A percentile compares a stretch with the other conserved stretches of the same genome.
phyloP scores from a whole-genome alignment of 1,284 basidiomycete genomes.

The Waitea zeae region DNA sequence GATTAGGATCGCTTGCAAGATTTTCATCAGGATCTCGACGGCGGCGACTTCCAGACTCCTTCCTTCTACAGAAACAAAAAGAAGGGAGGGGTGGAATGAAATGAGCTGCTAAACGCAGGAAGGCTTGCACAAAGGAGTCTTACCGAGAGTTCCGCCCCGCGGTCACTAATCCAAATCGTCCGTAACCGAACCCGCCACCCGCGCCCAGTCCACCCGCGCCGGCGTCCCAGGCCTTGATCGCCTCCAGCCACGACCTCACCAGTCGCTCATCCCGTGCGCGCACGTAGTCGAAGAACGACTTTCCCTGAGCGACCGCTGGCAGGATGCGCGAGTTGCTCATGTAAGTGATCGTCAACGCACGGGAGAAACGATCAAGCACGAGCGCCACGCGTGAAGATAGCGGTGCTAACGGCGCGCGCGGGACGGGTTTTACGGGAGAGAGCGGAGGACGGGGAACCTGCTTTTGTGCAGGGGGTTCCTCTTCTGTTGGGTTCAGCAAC shows the following conservation, averaged over 20 bases:
- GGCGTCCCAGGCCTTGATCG: constrained; percentile 62
- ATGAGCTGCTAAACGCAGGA: background rate
- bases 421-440: constrained; percentile 13
- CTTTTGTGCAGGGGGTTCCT: no score
- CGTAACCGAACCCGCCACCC: constrained; percentile 67
- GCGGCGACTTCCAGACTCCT: background rate
- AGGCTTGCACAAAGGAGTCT: constrained; percentile 5
- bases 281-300: constrained; percentile 64
- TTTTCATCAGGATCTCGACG: background rate
- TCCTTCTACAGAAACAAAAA: background rate
- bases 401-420: constrained; percentile 38
- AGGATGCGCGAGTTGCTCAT: constrained; percentile 56
- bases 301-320: constrained; percentile 30
- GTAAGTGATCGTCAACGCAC: constrained; percentile 42
- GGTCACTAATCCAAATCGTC: constrained; percentile 37
- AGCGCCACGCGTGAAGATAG: constrained; percentile 54
- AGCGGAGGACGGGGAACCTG: no score
- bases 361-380: constrained; percentile 56
- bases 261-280: constrained; percentile 35
- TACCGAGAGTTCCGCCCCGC: constrained; percentile 44
- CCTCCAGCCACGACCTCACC: constrained; percentile 52
- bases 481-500: background rate
- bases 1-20: background rate
- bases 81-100: background rate
- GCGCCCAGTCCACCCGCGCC: constrained; percentile 64